phyloP scores from a whole-genome alignment of 208 protist genomes.

The Crithidia fasciculata region DNA sequence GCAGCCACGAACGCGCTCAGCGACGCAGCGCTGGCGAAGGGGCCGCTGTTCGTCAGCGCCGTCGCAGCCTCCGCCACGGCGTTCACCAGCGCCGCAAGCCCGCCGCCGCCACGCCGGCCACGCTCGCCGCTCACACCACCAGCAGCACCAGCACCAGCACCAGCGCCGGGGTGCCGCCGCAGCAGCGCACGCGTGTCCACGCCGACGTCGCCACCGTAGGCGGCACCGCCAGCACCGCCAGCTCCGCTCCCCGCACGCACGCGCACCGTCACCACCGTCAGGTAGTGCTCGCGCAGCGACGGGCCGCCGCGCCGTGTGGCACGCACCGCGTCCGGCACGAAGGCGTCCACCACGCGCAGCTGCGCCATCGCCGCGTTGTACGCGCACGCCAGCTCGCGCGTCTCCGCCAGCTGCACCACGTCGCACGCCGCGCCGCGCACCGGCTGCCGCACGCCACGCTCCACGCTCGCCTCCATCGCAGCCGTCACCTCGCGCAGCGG shows the following conservation, averaged over 20 bases:
- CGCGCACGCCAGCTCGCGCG: conserved; percentile 10
- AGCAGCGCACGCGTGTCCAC: conserved; percentile 4
- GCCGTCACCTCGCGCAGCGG: conserved; percentile 16
- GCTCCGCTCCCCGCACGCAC: conserved; percentile 3
- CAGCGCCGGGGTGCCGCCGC: neutral
- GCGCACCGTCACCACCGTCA: conserved; percentile 12
- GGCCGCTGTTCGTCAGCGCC: conserved; percentile 20
- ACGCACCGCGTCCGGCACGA: conserved; percentile 16
- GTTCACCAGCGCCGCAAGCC: conserved; percentile 9
- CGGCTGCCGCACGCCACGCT: conserved; percentile 9
- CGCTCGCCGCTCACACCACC: neutral
- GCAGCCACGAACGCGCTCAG: conserved; percentile 26
- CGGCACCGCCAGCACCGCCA: neutral
- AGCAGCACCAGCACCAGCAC: too few relatives aligned
- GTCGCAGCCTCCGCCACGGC: conserved; percentile 5
- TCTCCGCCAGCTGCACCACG: conserved; percentile 15
- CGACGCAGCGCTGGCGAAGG: conserved; percentile 14
- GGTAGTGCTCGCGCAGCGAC: conserved; percentile 7
- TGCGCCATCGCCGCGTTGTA: conserved; percentile 28
- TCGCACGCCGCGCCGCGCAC: conserved; percentile 9
- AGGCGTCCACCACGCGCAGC: conserved; percentile 30
- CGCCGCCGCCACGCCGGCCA: neutral
- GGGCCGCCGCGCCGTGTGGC: neutral
- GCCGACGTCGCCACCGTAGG: neutral
- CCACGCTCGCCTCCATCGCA: conserved; percentile 11